Conservation (phyloP, 345 rosid genomes). For the Arabidopsis arenosa region DNA sequence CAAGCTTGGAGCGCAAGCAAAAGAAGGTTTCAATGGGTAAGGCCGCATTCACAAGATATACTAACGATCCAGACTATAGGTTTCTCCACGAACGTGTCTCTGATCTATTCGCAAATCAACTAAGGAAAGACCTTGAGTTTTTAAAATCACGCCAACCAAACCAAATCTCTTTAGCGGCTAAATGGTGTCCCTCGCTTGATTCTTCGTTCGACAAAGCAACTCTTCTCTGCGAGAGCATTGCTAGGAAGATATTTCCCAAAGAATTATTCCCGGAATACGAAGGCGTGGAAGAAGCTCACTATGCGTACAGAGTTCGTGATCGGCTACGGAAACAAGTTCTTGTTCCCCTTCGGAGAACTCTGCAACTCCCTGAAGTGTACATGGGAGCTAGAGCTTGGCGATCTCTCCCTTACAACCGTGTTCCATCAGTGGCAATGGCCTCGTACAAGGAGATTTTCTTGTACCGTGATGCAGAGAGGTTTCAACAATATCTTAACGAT, state of each 20-base stretch:
- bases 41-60: background rate
- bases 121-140: background rate
- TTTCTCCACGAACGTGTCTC: background rate
- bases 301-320: background rate
- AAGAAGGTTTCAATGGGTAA: background rate
- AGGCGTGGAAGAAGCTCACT: background rate
- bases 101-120: background rate
- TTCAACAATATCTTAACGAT: slow-evolving; percentile 47
- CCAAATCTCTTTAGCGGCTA: background rate
- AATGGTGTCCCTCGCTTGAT: slow-evolving; percentile 1
- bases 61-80: background rate
- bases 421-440: slow-evolving; percentile 67
- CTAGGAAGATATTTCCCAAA: background rate
- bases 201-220: background rate
- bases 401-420: slow-evolving; percentile 24
- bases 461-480: slow-evolving; percentile 54
- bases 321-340: background rate
- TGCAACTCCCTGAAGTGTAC: background rate
- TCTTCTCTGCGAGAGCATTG: background rate
- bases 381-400: background rate
- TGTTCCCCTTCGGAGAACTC: background rate
- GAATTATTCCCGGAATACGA: background rate
- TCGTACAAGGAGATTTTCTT: slow-evolving; percentile 56
- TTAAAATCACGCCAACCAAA: background rate
- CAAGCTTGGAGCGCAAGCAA: background rate